A percentile compares a stretch with the other conserved stretches of the same genome.
phyloP scores from a whole-genome alignment of 768 basidiomycete species.

The Leccinum disarticulatum region DNA sequence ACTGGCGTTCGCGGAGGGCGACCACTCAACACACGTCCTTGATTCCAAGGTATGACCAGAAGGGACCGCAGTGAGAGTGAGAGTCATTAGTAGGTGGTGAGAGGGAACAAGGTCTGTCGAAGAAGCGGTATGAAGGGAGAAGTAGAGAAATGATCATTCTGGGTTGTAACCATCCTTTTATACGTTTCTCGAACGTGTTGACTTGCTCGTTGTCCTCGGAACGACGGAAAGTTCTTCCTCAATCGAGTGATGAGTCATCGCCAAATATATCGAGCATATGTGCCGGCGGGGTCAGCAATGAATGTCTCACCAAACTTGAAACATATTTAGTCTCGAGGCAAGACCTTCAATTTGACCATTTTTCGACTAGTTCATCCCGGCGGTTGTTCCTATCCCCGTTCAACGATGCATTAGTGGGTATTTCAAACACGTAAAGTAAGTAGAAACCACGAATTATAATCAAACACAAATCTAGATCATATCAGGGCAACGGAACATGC shows the following conservation, averaged over 20 bases:
- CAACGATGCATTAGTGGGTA: neutral
- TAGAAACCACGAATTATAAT: neutral
- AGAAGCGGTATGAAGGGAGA: neutral
- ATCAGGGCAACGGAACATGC: constrained; percentile 19
- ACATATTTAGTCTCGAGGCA: neutral
- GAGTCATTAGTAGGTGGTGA: neutral
- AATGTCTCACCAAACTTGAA: neutral
- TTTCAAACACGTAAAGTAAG: neutral
- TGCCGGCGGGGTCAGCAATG: neutral
- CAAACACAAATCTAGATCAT: neutral
- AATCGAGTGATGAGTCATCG: constrained; percentile 2
- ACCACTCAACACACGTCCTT: neutral
- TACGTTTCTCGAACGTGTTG: neutral
- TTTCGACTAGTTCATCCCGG: neutral
- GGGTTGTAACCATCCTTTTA: neutral
- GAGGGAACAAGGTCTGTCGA: neutral
- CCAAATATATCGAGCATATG: neutral
- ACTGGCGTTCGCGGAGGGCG: neutral
- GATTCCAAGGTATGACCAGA: neutral
- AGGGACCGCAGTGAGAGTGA: neutral
- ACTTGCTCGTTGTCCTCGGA: too few species aligned
- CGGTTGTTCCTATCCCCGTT: neutral
- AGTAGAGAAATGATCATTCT: neutral
- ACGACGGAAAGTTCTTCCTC: neutral
- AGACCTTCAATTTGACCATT: neutral